A percentile compares a stretch with the other conserved stretches of the same genome.
These are phyloP conservation scores for Aspergillus phoenicis DNA, from an alignment of 2,329 filamentous ascomycete genomes.

Conservation along the genomic window DNA sequence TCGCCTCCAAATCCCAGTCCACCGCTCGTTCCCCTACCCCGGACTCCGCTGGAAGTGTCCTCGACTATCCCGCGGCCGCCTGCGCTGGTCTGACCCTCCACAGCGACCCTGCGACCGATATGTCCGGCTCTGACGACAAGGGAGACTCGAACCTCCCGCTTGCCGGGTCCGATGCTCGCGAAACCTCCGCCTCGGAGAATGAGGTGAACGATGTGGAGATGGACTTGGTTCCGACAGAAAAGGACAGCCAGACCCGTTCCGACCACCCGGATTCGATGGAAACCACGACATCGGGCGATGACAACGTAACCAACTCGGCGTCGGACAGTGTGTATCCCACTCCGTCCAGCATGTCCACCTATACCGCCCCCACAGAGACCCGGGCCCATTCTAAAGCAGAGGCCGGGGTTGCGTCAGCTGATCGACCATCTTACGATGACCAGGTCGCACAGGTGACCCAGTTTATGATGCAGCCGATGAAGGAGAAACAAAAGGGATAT, in stretches of 20 bases:
- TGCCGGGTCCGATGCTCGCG: constrained; percentile 29
- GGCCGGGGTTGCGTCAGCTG: constrained; percentile 25
- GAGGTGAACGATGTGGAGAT: constrained; percentile 24
- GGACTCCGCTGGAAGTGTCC: constrained; percentile 29
- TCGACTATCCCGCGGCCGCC: constrained; percentile 54
- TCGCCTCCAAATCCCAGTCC: constrained; percentile 35
- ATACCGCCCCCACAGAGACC: constrained; percentile 33
- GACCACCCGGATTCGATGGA: constrained; percentile 46
- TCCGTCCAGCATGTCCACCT: constrained; percentile 43
- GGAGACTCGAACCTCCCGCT: constrained; percentile 27
- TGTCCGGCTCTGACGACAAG: constrained; percentile 43
- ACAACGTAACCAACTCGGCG: constrained; percentile 29
- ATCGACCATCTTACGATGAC: constrained; percentile 58
- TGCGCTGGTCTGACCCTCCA: constrained; percentile 56
- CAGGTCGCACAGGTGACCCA: constrained; percentile 75
- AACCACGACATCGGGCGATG: constrained; percentile 41
- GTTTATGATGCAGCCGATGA: constrained; percentile 57
- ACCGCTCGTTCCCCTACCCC: constrained; percentile 41
- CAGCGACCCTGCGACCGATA: constrained; percentile 47
- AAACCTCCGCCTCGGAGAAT: constrained; percentile 35
- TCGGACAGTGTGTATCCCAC: constrained; percentile 41
- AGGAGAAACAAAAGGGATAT: constrained; percentile 74
- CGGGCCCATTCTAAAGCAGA: constrained; percentile 30
- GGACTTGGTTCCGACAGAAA: constrained; percentile 21
- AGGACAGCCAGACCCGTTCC: constrained; percentile 26